These are phyloP conservation scores for Neurospora sp. DNA, from an alignment of 495 filamentous ascomycete genomes.

Conservation along the genomic window DNA sequence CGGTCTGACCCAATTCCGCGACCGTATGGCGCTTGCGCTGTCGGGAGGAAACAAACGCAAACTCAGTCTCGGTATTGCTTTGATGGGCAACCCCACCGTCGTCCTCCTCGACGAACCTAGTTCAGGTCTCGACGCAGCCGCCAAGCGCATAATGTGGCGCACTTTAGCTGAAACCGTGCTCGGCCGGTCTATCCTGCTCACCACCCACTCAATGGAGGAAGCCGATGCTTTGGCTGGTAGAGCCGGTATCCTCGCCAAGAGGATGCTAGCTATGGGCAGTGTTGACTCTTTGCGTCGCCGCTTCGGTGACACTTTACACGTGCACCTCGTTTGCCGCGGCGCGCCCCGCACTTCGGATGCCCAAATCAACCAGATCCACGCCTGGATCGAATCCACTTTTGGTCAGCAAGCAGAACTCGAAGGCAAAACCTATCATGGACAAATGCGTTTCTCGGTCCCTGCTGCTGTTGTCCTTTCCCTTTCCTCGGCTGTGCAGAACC, in stretches of 20 bases:
- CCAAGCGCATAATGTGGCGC: conserved; percentile 69
- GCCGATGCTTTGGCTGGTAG: conserved; percentile 61
- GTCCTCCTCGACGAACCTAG: conserved; percentile 65
- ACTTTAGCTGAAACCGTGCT: conserved; percentile 48
- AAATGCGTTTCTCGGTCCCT: conserved; percentile 68
- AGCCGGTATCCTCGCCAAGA: conserved; percentile 60
- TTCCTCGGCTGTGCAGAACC: no score
- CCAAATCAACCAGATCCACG: conserved; percentile 54
- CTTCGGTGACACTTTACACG: conserved; percentile 53
- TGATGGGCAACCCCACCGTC: conserved; percentile 67
- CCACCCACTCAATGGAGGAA: conserved; percentile 78
- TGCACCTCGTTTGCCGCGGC: conserved; percentile 62
- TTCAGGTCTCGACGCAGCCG: no score
- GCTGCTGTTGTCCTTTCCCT: conserved; percentile 13
- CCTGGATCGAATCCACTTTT: conserved; percentile 51
- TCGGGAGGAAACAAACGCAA: conserved; percentile 70
- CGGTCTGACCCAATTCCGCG: conserved; percentile 44
- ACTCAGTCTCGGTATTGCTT: conserved; percentile 58
- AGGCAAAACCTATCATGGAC: conserved; percentile 68
- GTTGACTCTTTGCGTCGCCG: conserved; percentile 46
- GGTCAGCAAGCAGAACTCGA: conserved; percentile 55
- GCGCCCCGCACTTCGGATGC: conserved; percentile 57
- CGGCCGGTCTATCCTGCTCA: conserved; percentile 55
- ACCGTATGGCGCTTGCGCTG: conserved; percentile 53
- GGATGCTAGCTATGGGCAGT: conserved; percentile 62